Percentiles rank a stretch among this genome's conserved stretches.
Evolutionary conservation across 768 basidiomycete species (phyloP).

Genomic region (Kwoniella heveanensis): DNA sequence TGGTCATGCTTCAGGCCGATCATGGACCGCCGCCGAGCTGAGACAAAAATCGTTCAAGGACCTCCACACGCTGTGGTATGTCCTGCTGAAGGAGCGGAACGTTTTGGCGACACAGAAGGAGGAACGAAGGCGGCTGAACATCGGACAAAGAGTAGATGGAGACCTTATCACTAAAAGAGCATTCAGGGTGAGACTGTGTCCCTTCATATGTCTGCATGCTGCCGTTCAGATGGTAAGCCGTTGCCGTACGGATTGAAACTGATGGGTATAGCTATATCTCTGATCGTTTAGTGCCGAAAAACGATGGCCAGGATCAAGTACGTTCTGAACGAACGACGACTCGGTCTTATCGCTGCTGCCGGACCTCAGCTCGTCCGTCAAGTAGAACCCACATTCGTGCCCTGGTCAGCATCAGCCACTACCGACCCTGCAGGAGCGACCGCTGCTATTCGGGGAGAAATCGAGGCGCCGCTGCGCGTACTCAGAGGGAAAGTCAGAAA

Average conservation of each 20-base stretch:
- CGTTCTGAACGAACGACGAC: slow-evolving; percentile 83
- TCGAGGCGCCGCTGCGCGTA: slow-evolving; percentile 9
- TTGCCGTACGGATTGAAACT: background rate
- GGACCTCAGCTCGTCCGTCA: slow-evolving; percentile 23
- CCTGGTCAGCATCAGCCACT: slow-evolving; percentile 18
- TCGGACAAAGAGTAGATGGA: slow-evolving; percentile 46
- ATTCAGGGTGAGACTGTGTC: slow-evolving; percentile 48
- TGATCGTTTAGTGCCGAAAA: slow-evolving; percentile 70
- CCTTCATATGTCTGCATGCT: no score
- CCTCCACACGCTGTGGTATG: slow-evolving; percentile 92
- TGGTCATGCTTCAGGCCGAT: slow-evolving; percentile 64
- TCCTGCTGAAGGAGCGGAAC: slow-evolving; percentile 84
- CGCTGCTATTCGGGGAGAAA: slow-evolving; percentile 20
- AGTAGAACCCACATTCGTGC: slow-evolving; percentile 10
- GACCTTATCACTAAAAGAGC: slow-evolving; percentile 46
- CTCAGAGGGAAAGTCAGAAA: background rate
- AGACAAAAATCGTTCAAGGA: slow-evolving; percentile 89
- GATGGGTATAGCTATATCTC: background rate
- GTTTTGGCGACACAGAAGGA: slow-evolving; percentile 83
- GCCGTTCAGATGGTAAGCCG: no score
- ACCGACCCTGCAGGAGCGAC: slow-evolving; percentile 23
- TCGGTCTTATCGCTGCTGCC: slow-evolving; percentile 75
- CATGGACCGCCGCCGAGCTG: slow-evolving; percentile 84
- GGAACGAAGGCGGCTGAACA: slow-evolving; percentile 67
- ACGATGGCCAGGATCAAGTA: slow-evolving; percentile 96